phyloP scores from a whole-genome alignment of 2,329 filamentous ascomycete species.

The Paracamarosporium sp. region DNA sequence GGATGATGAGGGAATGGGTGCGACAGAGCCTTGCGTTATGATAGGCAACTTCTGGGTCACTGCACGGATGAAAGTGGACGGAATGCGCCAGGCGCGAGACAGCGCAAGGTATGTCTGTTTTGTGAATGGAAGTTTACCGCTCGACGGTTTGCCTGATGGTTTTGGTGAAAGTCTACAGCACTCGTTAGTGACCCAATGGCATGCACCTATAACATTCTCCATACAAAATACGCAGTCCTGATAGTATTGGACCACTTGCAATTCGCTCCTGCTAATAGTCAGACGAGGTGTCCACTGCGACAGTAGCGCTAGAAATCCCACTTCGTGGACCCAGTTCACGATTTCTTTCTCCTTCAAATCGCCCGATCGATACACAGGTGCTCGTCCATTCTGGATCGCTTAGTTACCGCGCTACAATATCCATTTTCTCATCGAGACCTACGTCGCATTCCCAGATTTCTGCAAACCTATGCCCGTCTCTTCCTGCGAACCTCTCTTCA shows the following conservation, averaged over 20 bases:
- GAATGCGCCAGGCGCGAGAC: constrained; percentile 19
- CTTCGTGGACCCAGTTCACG: constrained; percentile 15
- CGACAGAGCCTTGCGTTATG: constrained; percentile 18
- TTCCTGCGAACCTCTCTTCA: constrained; percentile 16
- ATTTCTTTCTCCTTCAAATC: constrained; percentile 23
- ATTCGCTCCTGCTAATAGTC: constrained; percentile 8
- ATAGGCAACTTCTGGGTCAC: constrained; percentile 20
- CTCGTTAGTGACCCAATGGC: neutral
- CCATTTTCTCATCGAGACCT: neutral
- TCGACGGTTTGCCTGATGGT: constrained; percentile 20
- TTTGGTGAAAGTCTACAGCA: constrained; percentile 15
- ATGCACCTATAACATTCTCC: too few relatives aligned
- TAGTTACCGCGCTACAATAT: neutral
- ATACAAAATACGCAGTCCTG: constrained; percentile 16
- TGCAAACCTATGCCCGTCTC: constrained; percentile 22
- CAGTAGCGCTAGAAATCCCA: neutral
- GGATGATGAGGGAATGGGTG: neutral
- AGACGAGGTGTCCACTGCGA: neutral
- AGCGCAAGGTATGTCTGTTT: constrained; percentile 16
- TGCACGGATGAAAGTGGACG: constrained; percentile 17
- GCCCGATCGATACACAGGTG: constrained; percentile 13
- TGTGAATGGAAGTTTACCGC: constrained; percentile 20
- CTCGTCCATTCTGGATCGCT: constrained; percentile 6
- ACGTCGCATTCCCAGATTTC: constrained; percentile 21
- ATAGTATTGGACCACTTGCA: constrained; percentile 12